Evolutionary conservation across 1,139 yeast species (phyloP).

Genomic region (Suhomyces guaymorum): DNA sequence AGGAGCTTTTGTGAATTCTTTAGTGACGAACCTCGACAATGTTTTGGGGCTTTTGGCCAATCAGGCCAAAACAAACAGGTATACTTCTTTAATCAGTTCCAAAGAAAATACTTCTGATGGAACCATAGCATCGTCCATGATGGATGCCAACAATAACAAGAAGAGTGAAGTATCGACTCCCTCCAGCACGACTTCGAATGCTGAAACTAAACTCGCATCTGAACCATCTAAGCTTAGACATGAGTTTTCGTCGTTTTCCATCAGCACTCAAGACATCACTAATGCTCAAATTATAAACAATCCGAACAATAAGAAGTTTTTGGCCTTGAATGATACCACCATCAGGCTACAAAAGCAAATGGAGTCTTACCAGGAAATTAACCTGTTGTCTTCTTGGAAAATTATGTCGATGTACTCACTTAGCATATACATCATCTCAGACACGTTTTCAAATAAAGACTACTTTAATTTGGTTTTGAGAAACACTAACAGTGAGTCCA

Average conservation of each 20-base stretch:
- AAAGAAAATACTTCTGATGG: constrained; percentile 26
- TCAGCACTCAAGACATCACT: constrained; percentile 16
- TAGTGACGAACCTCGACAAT: constrained; percentile 30
- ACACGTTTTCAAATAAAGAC: constrained; percentile 26
- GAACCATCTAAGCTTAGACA: constrained; percentile 11
- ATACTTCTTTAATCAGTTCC: constrained; percentile 23
- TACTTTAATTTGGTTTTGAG: constrained; percentile 32
- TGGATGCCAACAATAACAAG: constrained; percentile 21
- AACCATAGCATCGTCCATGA: constrained; percentile 42
- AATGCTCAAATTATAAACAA: constrained; percentile 17
- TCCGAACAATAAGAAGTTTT: constrained; percentile 19
- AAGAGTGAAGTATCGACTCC: constrained; percentile 39
- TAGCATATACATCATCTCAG: constrained; percentile 30
- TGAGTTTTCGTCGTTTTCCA: constrained; percentile 15
- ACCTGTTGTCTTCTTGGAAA: constrained; percentile 46
- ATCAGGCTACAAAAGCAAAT: constrained; percentile 43
- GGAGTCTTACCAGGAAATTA: constrained; percentile 32
- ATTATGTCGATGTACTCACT: constrained; percentile 44
- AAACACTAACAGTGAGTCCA: constrained; percentile 18
- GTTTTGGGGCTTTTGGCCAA: constrained; percentile 27
- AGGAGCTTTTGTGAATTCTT: constrained; percentile 28
- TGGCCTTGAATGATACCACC: constrained; percentile 33
- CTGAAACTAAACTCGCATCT: constrained; percentile 7
- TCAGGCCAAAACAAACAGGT: constrained; percentile 18
- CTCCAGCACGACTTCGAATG: constrained; percentile 33